Evolutionary conservation across 1,284 basidiomycete species (phyloP).

Genomic region (Cutaneotrichosporon spelunceum): DNA sequence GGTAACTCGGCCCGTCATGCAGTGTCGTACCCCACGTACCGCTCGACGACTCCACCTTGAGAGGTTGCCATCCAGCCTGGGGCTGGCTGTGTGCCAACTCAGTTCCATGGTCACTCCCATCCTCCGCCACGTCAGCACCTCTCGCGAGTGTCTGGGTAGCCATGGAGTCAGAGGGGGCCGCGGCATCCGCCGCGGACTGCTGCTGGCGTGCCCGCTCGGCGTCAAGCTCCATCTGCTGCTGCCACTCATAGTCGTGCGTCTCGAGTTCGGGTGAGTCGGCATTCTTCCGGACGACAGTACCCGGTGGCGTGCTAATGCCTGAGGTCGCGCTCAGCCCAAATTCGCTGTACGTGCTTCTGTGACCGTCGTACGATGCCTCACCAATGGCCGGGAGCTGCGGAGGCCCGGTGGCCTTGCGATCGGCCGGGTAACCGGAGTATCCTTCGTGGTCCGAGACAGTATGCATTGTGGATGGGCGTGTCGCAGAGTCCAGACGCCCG

Average conservation of each 20-base stretch:
- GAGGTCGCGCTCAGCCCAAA: conserved; percentile 25
- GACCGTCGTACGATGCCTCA: conserved; percentile 8
- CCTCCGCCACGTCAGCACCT: background rate
- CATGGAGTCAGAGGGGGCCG: background rate
- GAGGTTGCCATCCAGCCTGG: conserved; percentile 15
- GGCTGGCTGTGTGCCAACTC: conserved; percentile 1
- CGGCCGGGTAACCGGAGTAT: conserved; percentile 39
- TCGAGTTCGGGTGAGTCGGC: background rate
- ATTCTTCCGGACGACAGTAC: conserved; percentile 5
- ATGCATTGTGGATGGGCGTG: conserved; percentile 9
- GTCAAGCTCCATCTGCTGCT: conserved; percentile 43
- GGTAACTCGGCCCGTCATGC: conserved; percentile 10
- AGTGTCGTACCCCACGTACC: conserved; percentile 5
- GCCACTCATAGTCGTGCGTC: conserved; percentile 41
- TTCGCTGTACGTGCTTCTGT: conserved; percentile 18
- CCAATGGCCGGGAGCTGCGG: conserved; percentile 12
- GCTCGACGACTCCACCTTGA: conserved; percentile 3
- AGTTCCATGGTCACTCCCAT: background rate
- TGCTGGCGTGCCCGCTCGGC: conserved; percentile 20
- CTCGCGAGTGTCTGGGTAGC: background rate
- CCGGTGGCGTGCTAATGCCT: background rate
- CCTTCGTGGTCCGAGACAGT: conserved; percentile 39
- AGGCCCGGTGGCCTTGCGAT: conserved; percentile 2
- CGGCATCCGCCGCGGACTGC: conserved; percentile 11
- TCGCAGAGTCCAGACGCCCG: conserved; percentile 18